Base-by-base conservation (phyloP, 75 land plant genomes). In the Cryptomeria japonica region DNA sequence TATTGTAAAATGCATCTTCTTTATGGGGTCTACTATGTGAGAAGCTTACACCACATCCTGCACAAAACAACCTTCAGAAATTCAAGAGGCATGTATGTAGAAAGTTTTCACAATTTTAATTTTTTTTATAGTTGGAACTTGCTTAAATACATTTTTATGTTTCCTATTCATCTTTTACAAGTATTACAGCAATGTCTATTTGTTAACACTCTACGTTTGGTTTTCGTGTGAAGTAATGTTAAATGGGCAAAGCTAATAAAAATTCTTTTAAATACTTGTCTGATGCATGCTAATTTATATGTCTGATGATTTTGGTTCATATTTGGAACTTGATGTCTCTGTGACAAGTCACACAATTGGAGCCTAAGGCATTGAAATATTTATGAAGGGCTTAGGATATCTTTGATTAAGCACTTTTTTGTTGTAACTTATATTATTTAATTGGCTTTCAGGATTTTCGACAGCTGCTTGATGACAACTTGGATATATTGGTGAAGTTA, bases 391-490 rank as follows among this genome's bases (percentile, higher is more conserved):
- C 51, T 49, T 49, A 79, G 39, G 44, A 38, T 38, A 41, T 39
- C 42, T 79, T 79, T 79, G 22, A 22, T 8, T 79, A 39, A 5
- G 41, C 2, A 38, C n/a, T 49, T 12, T 41, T 82, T 2, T 82
- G 3, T 82, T 82, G 14, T 32, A 28, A 51, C 75, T 85, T 85
- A 51, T 46, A 85, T 85, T 32, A 34, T 85, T 47, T 85, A 13
- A 36, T 86, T 73, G 47, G 14, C 28, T 41, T 73, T 72, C 93
- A 98, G 99, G 99, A 95, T 53, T 93, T 98, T 75, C 95, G 92
- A 84, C 93, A 95, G 73, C 96, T 98, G 84, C 93, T 96, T 85
- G 99, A 97, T 84, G 97, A 97, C 19, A 91, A 92, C 56, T 46
- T 90, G 18, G 93, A 88, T 25, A 86, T 93, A 83, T 53, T 96